Percentiles rank a stretch among this genome's conserved stretches.
Evolutionary conservation across 257 asterid species (phyloP).

Genomic region (Jacaranda mimosifolia): DNA sequence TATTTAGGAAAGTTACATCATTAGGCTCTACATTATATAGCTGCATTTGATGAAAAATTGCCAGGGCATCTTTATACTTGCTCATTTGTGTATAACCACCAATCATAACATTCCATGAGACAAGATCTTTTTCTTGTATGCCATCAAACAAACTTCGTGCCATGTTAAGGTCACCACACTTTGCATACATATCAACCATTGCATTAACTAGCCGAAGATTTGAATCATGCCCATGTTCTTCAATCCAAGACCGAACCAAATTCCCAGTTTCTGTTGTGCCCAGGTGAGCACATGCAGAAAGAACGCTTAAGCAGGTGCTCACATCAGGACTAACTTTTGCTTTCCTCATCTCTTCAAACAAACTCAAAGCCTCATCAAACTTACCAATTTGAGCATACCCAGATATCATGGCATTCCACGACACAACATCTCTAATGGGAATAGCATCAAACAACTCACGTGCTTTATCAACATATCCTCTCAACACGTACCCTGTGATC

Average conservation of each 20-base stretch:
- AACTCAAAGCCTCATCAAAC: slow-evolving; percentile 46
- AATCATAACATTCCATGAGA: slow-evolving; percentile 65
- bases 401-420: slow-evolving; percentile 60
- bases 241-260: slow-evolving; percentile 47
- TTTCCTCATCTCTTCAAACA: slow-evolving; percentile 52
- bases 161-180: slow-evolving; percentile 48
- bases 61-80: slow-evolving; percentile 46
- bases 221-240: slow-evolving; percentile 43
- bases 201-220: slow-evolving; percentile 53
- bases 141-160: slow-evolving; percentile 47
- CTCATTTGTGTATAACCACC: slow-evolving; percentile 55
- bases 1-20: slow-evolving; percentile 52
- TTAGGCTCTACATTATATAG: slow-evolving; percentile 43
- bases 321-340: slow-evolving; percentile 42
- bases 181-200: slow-evolving; percentile 62
- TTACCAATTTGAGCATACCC: slow-evolving; percentile 52
- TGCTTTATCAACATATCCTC: slow-evolving; percentile 49
- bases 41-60: slow-evolving; percentile 45
- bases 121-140: slow-evolving; percentile 43
- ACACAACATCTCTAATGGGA: slow-evolving; percentile 52
- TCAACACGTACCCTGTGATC: slow-evolving; percentile 50
- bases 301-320: slow-evolving; percentile 53
- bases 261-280: slow-evolving; percentile 44
- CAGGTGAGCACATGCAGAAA: slow-evolving; percentile 50
- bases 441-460: slow-evolving; percentile 46